phyloP scores from a whole-genome alignment of 1,139 yeast genomes.

The Candida tetrigidarum region DNA sequence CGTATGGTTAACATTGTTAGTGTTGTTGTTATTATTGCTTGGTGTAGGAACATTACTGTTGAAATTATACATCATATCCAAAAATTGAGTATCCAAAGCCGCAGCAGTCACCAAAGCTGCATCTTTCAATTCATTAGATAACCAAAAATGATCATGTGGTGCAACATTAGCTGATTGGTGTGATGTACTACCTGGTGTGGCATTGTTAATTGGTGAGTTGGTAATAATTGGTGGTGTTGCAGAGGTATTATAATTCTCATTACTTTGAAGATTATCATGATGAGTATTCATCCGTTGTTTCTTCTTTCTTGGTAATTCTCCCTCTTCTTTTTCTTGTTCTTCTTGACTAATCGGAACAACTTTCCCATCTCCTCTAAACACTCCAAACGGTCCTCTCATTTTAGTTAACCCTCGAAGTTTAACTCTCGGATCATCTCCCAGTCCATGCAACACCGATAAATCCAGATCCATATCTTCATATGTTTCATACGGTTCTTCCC shows the following conservation, averaged over 20 bases:
- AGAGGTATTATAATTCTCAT: not conserved
- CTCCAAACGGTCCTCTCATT: slow-evolving; percentile 83
- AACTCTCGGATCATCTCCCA: slow-evolving; percentile 43
- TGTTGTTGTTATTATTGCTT: slow-evolving; percentile 11
- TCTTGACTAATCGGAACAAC: slow-evolving; percentile 13
- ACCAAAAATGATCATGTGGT: slow-evolving; percentile 55
- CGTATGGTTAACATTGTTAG: slow-evolving; percentile 8
- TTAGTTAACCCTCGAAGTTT: slow-evolving; percentile 51
- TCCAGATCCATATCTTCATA: slow-evolving; percentile 86
- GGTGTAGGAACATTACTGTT: slow-evolving; percentile 12
- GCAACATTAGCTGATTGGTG: slow-evolving; percentile 15
- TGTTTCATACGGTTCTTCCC: slow-evolving; percentile 63
- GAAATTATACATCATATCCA: slow-evolving; percentile 51
- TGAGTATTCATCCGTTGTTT: not conserved
- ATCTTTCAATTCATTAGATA: slow-evolving; percentile 69
- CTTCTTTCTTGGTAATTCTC: not conserved
- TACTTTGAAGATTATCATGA: not conserved
- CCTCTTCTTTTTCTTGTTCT: not conserved
- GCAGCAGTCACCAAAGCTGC: slow-evolving; percentile 77
- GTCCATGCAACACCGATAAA: slow-evolving; percentile 61
- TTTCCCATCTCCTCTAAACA: slow-evolving; percentile 41
- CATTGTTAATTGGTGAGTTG: not conserved
- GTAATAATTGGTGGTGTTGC: not conserved
- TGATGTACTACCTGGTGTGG: slow-evolving; percentile 4
- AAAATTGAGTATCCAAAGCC: slow-evolving; percentile 62